Evolutionary conservation across 2,329 filamentous ascomycete species (phyloP), one percentile per base, ranked within the genome.

Genomic region (Fusarium chuoi): DNA sequence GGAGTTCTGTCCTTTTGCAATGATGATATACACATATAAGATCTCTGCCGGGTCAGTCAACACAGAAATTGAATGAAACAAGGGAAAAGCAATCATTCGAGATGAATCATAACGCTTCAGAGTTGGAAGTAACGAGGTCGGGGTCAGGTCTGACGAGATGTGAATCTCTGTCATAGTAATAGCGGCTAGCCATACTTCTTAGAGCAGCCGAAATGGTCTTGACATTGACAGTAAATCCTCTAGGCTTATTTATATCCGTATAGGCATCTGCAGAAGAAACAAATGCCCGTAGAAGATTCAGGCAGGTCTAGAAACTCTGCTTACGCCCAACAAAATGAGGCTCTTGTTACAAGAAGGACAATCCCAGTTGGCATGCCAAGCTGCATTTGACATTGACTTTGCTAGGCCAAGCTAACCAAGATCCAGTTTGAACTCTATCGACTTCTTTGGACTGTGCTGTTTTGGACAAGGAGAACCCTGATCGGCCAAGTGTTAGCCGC

Each of bases 71-170:
- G 12, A 18, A 28, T 2, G 3, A 26, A 24, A 24, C 4, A 18
- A 18, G 13, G 9, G 17, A 5, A 24, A 24, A 24, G 1, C 13
- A 13, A n/a, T 6, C 20, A 11, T 52, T 3, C 30, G 17, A 24
- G 4, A 35, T 6, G n/a, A 11, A 35, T 20, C 30, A 20, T 17
- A 13, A 9, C 17, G 12, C 30, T 5, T 14, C 12, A 6, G n/a
- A 20, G 30, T 20, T 7, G 8, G n/a, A 15, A 5, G n/a, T 4
- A 0, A 20, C 15, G 4, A 14, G 11, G 2, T n/a, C 3, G 3
- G 7, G 8, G n/a, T 11, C 30, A 20, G 2, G 8, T 35, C 17
- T 35, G 15, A 15, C 6, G 20, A 46, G 24, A 17, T 22, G 14
- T 17, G 6, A 51, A 8, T 20, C 13, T 11, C 12, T 18, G 12